A percentile compares a stretch with the other conserved stretches of the same genome.
Conservation (phyloP, 768 basidiomycete species). For the Boletellus ananiceps region DNA sequence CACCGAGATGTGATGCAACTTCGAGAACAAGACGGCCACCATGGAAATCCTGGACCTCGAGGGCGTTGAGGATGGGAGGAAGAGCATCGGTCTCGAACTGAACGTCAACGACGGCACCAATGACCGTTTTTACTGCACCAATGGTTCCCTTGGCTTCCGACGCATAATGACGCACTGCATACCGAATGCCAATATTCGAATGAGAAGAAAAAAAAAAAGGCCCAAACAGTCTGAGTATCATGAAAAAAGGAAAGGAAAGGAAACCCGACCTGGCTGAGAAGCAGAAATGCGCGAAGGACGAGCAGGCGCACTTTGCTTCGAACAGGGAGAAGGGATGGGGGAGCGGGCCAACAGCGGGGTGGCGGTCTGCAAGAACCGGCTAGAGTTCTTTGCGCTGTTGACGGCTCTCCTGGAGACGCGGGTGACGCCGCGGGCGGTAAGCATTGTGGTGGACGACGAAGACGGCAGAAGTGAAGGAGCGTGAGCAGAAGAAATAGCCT, state of each 20-base stretch:
- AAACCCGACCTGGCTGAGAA: conserved; percentile 50
- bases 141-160: conserved; percentile 73
- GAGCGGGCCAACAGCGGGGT: conserved; percentile 52
- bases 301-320: conserved; percentile 43
- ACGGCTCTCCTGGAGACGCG: conserved; percentile 84
- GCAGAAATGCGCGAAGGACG: conserved; percentile 48
- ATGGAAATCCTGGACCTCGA: conserved; percentile 92
- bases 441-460: conserved; percentile 54
- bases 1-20: conserved; percentile 97
- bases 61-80: conserved; percentile 97
- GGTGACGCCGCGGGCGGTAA: conserved; percentile 82
- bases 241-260: not conserved
- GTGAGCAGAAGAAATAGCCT: conserved; percentile 31
- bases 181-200: conserved; percentile 4
- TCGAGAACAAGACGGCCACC: conserved; percentile 98
- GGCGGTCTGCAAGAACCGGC: conserved; percentile 78
- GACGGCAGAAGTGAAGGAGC: conserved; percentile 20
- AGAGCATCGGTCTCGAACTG: conserved; percentile 90
- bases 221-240: not conserved
- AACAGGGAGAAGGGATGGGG: conserved; percentile 40
- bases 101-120: conserved; percentile 99
- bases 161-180: conserved; percentile 78
- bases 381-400: conserved; percentile 68
- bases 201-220: not conserved
- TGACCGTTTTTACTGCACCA: conserved; percentile 95